Percentiles rank a stretch among this genome's conserved stretches.
phyloP scores from a whole-genome alignment of 2,329 filamentous ascomycete species.

The Cytospora leucostoma region DNA sequence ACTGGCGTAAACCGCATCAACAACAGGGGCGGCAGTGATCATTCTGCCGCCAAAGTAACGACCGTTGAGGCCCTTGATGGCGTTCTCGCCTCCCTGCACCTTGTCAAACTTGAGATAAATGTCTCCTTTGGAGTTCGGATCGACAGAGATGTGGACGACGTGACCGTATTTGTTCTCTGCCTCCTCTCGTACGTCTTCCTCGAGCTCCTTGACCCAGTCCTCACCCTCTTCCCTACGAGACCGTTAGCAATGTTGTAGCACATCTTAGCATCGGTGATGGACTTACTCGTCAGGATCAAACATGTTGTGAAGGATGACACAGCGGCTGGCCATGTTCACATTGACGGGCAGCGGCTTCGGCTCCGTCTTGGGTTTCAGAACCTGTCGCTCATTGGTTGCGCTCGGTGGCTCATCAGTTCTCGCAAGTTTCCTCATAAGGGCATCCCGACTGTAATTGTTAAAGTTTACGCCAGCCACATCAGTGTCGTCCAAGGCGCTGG shows the following conservation, averaged over 20 bases:
- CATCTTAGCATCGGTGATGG: neutral
- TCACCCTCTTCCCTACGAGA: conserved; percentile 78
- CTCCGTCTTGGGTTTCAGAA: conserved; percentile 77
- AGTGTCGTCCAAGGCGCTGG: conserved; percentile 93
- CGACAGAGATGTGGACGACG: conserved; percentile 94
- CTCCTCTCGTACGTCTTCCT: conserved; percentile 89
- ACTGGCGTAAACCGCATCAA: conserved; percentile 98
- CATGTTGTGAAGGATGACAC: conserved; percentile 93
- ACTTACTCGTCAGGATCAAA: conserved; percentile 90
- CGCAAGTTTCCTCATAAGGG: conserved; percentile 97
- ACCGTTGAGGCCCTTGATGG: conserved; percentile 96
- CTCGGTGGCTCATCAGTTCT: conserved; percentile 82
- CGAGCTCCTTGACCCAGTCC: conserved; percentile 87
- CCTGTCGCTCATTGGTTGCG: conserved; percentile 68
- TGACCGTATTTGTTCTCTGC: conserved; percentile 95
- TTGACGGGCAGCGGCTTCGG: conserved; percentile 75
- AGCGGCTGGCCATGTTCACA: conserved; percentile 89
- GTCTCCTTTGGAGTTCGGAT: conserved; percentile 91
- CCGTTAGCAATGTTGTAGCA: conserved; percentile 37
- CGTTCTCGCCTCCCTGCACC: conserved; percentile 92
- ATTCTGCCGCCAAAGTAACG: conserved; percentile 91
- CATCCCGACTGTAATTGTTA: conserved; percentile 98
- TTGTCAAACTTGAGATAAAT: conserved; percentile 99
- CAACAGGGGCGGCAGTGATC: conserved; percentile 93
- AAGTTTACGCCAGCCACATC: conserved; percentile 99